Base-by-base conservation (phyloP, 2,329 filamentous ascomycete species). In the Ilyonectria robusta region DNA sequence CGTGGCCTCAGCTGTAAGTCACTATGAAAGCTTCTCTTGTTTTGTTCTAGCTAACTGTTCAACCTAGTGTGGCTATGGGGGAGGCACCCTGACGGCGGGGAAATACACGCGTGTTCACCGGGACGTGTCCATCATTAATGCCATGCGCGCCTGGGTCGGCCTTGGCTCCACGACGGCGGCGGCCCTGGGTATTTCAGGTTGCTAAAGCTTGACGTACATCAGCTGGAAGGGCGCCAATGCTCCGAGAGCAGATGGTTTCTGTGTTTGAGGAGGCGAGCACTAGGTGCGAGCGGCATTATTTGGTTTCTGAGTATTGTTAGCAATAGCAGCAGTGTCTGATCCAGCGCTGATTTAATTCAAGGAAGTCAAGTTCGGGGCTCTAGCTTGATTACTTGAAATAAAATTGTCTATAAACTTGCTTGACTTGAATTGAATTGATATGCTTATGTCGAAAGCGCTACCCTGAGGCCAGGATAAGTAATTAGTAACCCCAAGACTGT, bases 41-140 rank as follows among this genome's bases (percentile, higher is more conserved):
- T 9, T 26, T 42, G 35, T 26, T 40, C 33, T 42, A 17, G 33
- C 53, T 55, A 29, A 55, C 53, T 21, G 35, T n/a, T 35, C 19
- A 29, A 55, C 35, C 53, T 40, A 55, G 53, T 55, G 53, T 42
- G 53, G 53, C 21, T 55, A 55, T 42, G 53, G 53, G 19, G 53
- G 53, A 42, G 53, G 53, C 11, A 6, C 8, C 53, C 42, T 55
- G 19, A 55, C 53, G 35, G 53, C 53, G 10, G 53, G 53, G 35
- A 55, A 55, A 42, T 55, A 55, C 53, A 55, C 53, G 11, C 53
- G 53, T 55, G 53, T 55, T 55, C 53, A 55, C 53, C n/a, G 53
- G 35, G 53, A 55, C 33, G 8, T 55, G 4, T 55, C 53, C 19
- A 55, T 55, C 7, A 29, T 55, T 21, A 55, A 55, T 40, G 53